Percentiles rank a stretch among this genome's conserved stretches.
phyloP scores from a whole-genome alignment of 2,329 filamentous ascomycete species.

The Fusarium irregulare region DNA sequence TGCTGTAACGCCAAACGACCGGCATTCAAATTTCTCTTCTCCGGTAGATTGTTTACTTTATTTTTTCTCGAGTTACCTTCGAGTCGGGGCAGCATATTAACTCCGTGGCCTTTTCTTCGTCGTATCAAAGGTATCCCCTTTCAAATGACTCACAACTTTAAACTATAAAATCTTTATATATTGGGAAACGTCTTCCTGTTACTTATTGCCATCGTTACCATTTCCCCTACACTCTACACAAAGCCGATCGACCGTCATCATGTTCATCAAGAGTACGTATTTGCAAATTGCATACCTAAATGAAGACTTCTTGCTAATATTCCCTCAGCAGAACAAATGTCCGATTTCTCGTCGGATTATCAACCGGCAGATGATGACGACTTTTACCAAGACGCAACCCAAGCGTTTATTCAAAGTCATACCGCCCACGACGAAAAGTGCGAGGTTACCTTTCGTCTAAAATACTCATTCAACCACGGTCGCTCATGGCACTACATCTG shows the following conservation, averaged over 20 bases:
- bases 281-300: background rate
- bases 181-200: background rate
- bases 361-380: slow-evolving; percentile 3
- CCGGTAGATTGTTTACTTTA: background rate
- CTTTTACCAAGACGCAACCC: slow-evolving; percentile 5
- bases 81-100: background rate
- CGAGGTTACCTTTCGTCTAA: slow-evolving; percentile 5
- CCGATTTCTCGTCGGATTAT: background rate
- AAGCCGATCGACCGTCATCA: background rate
- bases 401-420: slow-evolving; percentile 5
- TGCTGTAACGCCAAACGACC: background rate
- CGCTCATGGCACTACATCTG: slow-evolving; percentile 1
- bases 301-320: background rate
- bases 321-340: background rate
- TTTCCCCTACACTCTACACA: background rate
- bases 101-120: background rate
- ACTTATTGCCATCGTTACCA: background rate
- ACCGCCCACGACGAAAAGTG: background rate
- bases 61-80: background rate
- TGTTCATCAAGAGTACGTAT: background rate
- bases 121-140: background rate
- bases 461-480: background rate
- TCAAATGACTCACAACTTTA: background rate
- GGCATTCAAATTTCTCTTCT: background rate
- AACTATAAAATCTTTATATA: background rate